Evolutionary conservation across 1,139 yeast genomes (phyloP), one percentile per base, ranked within the genome.

Genomic region (Protomyces inundatus): DNA sequence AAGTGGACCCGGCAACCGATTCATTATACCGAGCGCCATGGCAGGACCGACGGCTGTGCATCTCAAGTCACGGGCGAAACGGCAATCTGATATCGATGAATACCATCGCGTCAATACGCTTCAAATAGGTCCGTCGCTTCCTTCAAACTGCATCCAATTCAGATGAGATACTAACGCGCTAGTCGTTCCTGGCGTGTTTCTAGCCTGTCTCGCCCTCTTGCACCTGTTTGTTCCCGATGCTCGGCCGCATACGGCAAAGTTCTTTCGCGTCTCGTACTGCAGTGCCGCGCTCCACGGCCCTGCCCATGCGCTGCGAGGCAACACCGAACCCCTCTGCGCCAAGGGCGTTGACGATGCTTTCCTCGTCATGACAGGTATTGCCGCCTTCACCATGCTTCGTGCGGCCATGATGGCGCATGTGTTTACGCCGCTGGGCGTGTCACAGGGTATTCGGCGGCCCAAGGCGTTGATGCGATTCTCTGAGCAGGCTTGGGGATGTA

Each of bases 401-500:
- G 81, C 88, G 2, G 74, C 81, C 36, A 71, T 83, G 54, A 86
- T 88, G 85, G 80, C 81, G 64, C 82, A 78, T 70, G 69, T 82
- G 9, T 80, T 87, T 65, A 79, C 77, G 59, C 91, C 91, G 16
- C 71, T 85, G 66, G 90, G 90, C 46, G 65, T 72, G n/a, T 67
- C 72, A 52, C 76, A 79, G 64, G 77, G 82, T 16, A 84, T 88
- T 65, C 74, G 75, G 53, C 77, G 81, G 1, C 73, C 72, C 14
- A 85, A 83, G 71, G 82, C 85, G 1, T 77, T 79, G 54, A 82
- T 82, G 61, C 80, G 97, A 67, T 90, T 88, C 71, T 87, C 90
- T 63, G 97, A 90, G 75, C 97, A 90, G 77, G 85, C 90, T 65
- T 90, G 97, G 96, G 79, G 84, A 45, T 75, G 83, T 42, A 72